Conservation (phyloP, 2,329 filamentous ascomycete species). For the Colletotrichum sp. region DNA sequence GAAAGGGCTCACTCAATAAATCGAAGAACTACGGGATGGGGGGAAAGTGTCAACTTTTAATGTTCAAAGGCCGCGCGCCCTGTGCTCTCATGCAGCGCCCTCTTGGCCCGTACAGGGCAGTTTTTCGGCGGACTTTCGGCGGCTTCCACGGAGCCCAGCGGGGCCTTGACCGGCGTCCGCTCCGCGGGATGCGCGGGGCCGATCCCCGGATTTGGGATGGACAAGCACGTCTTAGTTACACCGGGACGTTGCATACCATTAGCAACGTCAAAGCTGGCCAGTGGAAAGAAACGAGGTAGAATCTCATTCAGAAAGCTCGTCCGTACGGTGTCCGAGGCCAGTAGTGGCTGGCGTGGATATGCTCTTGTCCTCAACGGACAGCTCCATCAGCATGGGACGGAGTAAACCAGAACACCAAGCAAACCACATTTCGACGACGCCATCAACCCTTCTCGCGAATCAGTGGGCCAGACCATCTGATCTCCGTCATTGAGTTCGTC, state of each 20-base stretch:
- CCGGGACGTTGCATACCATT: neutral
- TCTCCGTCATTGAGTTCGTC: neutral
- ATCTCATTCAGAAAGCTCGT: fast-evolving
- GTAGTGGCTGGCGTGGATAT: neutral
- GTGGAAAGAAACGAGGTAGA: neutral
- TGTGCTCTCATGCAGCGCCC: neutral
- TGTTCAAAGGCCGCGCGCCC: neutral
- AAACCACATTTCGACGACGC: neutral
- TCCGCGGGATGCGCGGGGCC: neutral
- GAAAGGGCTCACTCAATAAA: no score
- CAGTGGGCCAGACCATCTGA: no score
- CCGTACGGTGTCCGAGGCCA: neutral
- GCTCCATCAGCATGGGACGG: neutral
- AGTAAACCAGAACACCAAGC: neutral
- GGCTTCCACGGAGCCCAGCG: neutral
- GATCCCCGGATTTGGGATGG: neutral
- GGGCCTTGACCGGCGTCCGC: neutral
- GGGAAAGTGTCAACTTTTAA: neutral
- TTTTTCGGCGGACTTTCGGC: neutral
- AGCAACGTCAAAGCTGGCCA: neutral
- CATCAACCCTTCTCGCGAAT: fast-evolving
- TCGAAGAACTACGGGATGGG: no score
- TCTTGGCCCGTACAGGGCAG: neutral
- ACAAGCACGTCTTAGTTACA: neutral
- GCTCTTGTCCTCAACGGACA: neutral